Percentiles rank a stretch among this genome's conserved stretches.
phyloP scores from a whole-genome alignment of 2,329 filamentous ascomycete species.

The Penicillium nordicum region DNA sequence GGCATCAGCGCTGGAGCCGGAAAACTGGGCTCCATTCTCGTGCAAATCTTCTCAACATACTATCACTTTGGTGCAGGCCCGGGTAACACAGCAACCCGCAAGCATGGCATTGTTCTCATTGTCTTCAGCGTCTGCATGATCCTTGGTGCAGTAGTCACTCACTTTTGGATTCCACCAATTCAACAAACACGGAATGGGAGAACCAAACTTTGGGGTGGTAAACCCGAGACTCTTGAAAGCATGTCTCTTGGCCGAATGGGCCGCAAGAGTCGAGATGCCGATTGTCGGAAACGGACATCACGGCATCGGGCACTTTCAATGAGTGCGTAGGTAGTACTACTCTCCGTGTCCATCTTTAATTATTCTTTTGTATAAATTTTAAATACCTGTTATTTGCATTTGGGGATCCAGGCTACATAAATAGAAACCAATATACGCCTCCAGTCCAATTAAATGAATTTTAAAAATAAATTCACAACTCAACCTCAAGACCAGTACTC shows the following conservation, averaged over 20 bases:
- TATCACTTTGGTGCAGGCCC: slow-evolving; percentile 38
- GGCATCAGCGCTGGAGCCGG: slow-evolving; percentile 54
- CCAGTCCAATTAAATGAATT: neutral
- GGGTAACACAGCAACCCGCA: slow-evolving; percentile 31
- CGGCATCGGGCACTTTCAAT: slow-evolving; percentile 21
- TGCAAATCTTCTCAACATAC: slow-evolving; percentile 41
- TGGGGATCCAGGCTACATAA: neutral
- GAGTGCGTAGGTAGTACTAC: slow-evolving; percentile 7
- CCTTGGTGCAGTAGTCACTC: slow-evolving; percentile 39
- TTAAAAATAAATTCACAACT: neutral
- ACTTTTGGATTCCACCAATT: slow-evolving; percentile 42
- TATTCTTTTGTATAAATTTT: neutral
- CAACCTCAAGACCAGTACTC: neutral
- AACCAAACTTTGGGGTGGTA: slow-evolving; percentile 34
- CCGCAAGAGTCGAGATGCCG: slow-evolving; percentile 35
- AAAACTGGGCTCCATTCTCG: slow-evolving; percentile 51
- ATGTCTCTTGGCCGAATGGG: slow-evolving; percentile 39
- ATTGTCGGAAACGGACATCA: slow-evolving; percentile 17
- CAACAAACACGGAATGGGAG: slow-evolving; percentile 27
- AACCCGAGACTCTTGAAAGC: slow-evolving; percentile 39
- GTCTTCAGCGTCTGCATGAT: slow-evolving; percentile 45
- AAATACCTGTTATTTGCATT: neutral
- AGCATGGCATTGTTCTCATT: slow-evolving; percentile 41
- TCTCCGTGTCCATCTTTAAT: neutral
- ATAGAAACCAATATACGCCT: neutral